These are phyloP conservation scores for Pterocarpus macrocarpus DNA, from an alignment of 306 rosid genomes.

Conservation along the genomic window DNA sequence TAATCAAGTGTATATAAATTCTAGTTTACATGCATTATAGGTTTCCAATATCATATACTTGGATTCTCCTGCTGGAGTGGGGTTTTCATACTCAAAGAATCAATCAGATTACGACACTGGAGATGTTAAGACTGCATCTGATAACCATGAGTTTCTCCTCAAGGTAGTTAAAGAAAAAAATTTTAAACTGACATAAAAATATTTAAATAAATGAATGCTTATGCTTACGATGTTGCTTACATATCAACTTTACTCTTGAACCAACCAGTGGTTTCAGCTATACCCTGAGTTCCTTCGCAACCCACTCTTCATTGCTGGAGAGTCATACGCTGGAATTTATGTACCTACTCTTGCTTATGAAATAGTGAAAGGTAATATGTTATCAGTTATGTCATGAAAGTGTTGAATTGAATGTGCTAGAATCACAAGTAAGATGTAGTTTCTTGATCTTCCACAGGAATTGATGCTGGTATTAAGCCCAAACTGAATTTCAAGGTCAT, in stretches of 20 bases:
- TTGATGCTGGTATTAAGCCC: slow-evolving; percentile 61
- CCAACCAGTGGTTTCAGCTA: slow-evolving; percentile 72
- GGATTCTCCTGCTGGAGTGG: slow-evolving; percentile 91
- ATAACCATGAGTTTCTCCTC: slow-evolving; percentile 71
- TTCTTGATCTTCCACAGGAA: slow-evolving; percentile 56
- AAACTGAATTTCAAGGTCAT: slow-evolving; percentile 71
- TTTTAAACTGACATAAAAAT: background rate
- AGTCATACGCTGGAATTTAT: slow-evolving; percentile 78
- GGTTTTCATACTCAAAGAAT: slow-evolving; percentile 73
- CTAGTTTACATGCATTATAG: slow-evolving; percentile 43
- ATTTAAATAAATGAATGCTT: slow-evolving; percentile 15
- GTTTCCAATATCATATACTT: slow-evolving; percentile 77
- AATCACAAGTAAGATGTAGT: slow-evolving; percentile 14
- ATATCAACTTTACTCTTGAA: slow-evolving; percentile 31
- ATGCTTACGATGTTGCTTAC: slow-evolving; percentile 30
- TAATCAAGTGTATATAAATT: background rate
- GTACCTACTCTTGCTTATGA: slow-evolving; percentile 75
- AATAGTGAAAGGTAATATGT: slow-evolving; percentile 64
- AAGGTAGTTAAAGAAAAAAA: slow-evolving; percentile 57
- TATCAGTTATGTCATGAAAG: background rate
- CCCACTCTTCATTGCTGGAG: slow-evolving; percentile 68
- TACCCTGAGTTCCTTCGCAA: slow-evolving; percentile 69
- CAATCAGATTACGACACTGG: slow-evolving; percentile 63
- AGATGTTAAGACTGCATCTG: slow-evolving; percentile 68
- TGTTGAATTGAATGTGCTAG: slow-evolving; percentile 4